These are phyloP conservation scores for Trichoderma sp. DNA, from an alignment of 2,329 filamentous ascomycete species.

Conservation along the genomic window DNA sequence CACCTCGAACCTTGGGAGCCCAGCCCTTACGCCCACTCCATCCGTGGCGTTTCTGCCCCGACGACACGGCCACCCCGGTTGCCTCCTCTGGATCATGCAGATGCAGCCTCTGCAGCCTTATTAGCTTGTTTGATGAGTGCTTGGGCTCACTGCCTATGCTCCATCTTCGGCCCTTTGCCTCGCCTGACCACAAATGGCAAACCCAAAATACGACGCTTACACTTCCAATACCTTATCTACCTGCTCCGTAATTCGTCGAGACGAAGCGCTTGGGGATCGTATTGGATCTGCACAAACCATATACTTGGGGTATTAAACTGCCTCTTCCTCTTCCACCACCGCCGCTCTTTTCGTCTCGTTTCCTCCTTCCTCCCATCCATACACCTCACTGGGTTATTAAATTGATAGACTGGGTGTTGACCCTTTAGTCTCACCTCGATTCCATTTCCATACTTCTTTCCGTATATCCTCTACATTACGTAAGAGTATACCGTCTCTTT, in stretches of 20 bases:
- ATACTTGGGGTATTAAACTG: slow-evolving; percentile 25
- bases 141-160: not conserved
- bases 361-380: not conserved
- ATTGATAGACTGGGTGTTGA: not conserved
- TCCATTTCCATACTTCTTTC: not conserved
- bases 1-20: not conserved
- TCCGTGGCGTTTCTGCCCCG: slow-evolving; percentile 8
- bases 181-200: slow-evolving; percentile 4
- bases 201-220: not conserved
- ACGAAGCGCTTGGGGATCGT: not conserved
- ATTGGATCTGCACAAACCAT: slow-evolving; percentile 10
- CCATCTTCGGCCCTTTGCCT: slow-evolving; percentile 15
- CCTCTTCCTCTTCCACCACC: slow-evolving; percentile 4
- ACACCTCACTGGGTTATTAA: not conserved
- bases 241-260: not conserved
- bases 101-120: slow-evolving; percentile 9
- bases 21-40: slow-evolving; percentile 4
- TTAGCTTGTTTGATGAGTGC: not conserved
- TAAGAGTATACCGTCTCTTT: not conserved
- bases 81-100: not conserved
- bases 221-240: not conserved
- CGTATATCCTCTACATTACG: not conserved
- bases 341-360: slow-evolving; percentile 10
- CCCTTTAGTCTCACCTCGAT: not conserved
- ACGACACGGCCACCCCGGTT: slow-evolving; percentile 12